These are phyloP conservation scores for Trametes elegans DNA, from an alignment of 768 basidiomycete genomes.

Conservation along the genomic window DNA sequence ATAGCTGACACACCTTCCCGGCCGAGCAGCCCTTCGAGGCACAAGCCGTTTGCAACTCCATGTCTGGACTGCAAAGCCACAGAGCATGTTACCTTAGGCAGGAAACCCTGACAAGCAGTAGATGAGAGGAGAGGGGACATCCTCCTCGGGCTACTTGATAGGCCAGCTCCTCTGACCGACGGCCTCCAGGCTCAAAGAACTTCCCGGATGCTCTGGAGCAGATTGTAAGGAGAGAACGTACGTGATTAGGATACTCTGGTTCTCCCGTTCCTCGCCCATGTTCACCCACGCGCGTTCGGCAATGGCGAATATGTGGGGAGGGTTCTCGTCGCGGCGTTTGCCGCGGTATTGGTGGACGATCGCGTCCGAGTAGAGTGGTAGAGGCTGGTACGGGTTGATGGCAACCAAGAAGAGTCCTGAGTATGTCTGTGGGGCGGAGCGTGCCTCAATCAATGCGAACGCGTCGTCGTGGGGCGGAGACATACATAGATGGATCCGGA, in stretches of 20 bases:
- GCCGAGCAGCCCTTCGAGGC: too few species aligned
- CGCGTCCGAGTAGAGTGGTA: conserved; percentile 88
- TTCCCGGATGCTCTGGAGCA: too few species aligned
- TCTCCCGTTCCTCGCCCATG: conserved; percentile 96
- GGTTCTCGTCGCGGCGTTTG: conserved; percentile 85
- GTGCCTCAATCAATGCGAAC: background rate
- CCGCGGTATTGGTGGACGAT: conserved; percentile 90
- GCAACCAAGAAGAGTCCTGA: conserved; percentile 97
- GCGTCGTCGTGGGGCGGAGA: background rate
- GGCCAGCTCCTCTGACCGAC: too few species aligned
- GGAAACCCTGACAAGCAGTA: too few species aligned
- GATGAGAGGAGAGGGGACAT: too few species aligned
- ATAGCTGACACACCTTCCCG: too few species aligned
- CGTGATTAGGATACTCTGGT: conserved; percentile 98
- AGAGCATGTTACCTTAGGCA: too few species aligned
- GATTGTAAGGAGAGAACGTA: conserved; percentile 40
- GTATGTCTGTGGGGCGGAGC: conserved; percentile 60
- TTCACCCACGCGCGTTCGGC: conserved; percentile 98
- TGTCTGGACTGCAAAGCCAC: too few species aligned
- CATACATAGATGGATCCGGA: conserved; percentile 87
- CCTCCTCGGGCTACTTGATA: too few species aligned
- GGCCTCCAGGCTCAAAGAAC: too few species aligned
- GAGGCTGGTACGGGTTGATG: conserved; percentile 92
- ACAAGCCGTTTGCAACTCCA: too few species aligned
- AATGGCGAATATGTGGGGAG: conserved; percentile 96